Evolutionary conservation across 257 asterid genomes (phyloP).

Genomic region (Asclepias syriaca): DNA sequence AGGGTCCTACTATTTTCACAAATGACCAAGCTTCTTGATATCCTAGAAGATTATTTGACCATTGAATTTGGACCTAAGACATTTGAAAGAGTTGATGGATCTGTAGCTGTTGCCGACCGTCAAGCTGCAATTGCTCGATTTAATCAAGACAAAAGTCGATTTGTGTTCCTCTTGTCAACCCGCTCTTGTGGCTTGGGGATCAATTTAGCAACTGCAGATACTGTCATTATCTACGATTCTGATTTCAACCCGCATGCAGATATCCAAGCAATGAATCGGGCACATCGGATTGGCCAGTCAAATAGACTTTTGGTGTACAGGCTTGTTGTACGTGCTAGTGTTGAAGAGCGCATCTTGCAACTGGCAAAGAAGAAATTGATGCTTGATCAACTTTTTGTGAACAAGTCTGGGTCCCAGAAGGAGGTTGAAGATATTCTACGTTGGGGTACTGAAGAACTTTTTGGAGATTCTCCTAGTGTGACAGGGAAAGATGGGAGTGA

Average conservation of each 20-base stretch:
- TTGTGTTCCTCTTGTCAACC: conserved; percentile 87
- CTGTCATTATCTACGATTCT: conserved; percentile 92
- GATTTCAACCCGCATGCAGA: conserved; percentile 99
- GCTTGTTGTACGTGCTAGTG: conserved; percentile 98
- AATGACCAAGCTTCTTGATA: conserved; percentile 95
- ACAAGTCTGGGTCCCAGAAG: conserved; percentile 90
- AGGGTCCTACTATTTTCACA: conserved; percentile 95
- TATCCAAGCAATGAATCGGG: conserved; percentile 98
- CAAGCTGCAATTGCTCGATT: conserved; percentile 93
- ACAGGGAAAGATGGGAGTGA: conserved; percentile 54
- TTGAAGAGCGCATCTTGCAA: conserved; percentile 98
- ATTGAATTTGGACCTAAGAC: conserved; percentile 89
- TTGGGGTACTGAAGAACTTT: conserved; percentile 99
- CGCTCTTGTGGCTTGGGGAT: conserved; percentile 99
- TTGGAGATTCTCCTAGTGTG: conserved; percentile 52
- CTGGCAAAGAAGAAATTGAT: conserved; percentile 95
- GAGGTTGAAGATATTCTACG: conserved; percentile 91
- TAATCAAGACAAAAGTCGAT: conserved; percentile 92
- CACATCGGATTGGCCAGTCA: conserved; percentile 96
- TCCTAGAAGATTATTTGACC: conserved; percentile 87
- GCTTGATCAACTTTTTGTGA: conserved; percentile 97
- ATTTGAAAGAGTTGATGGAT: conserved; percentile 97
- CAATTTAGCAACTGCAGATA: conserved; percentile 98
- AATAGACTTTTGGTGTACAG: conserved; percentile 90
- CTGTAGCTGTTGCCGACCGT: conserved; percentile 81